These are phyloP conservation scores for Cryptococcus floricola DNA, from an alignment of 1,284 basidiomycete genomes.

Conservation along the genomic window DNA sequence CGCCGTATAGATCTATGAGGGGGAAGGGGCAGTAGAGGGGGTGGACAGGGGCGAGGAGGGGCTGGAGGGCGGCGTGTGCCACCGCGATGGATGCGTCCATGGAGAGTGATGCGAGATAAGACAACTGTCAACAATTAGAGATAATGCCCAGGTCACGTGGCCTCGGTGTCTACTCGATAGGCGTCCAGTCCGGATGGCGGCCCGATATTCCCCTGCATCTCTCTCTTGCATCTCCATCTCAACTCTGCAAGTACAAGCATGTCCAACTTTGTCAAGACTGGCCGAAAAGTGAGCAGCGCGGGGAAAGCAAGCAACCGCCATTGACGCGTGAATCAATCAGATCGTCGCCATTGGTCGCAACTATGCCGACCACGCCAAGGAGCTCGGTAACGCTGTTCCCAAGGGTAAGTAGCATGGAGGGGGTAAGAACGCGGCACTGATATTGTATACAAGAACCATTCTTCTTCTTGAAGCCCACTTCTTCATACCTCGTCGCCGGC, in stretches of 20 bases:
- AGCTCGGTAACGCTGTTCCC: slow-evolving; percentile 83
- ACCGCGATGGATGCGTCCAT: neutral
- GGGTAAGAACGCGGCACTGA: neutral
- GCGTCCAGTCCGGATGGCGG: neutral
- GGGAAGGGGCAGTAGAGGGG: slow-evolving; percentile 33
- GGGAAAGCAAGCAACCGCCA: neutral
- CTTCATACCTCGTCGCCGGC: slow-evolving; percentile 74
- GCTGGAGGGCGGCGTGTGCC: slow-evolving; percentile 14
- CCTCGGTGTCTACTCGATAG: neutral
- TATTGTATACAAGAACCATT: slow-evolving; percentile 65
- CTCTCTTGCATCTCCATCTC: neutral
- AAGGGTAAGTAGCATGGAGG: slow-evolving; percentile 49
- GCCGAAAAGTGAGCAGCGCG: slow-evolving; percentile 50
- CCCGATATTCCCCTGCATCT: neutral
- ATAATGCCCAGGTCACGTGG: neutral
- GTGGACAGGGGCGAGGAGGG: slow-evolving; percentile 32
- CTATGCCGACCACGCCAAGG: slow-evolving; percentile 75
- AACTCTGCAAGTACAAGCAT: slow-evolving; percentile 18
- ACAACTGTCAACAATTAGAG: neutral
- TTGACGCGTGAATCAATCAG: slow-evolving; percentile 13
- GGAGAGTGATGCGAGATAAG: neutral
- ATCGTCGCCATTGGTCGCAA: slow-evolving; percentile 79
- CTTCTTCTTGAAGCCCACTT: slow-evolving; percentile 97
- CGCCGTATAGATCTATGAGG: slow-evolving; percentile 41
- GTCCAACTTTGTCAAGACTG: slow-evolving; percentile 42